These are phyloP conservation scores for barrel medic (Medicago truncatula) DNA, from an alignment of 306 rosid species.

Conservation along the genomic window DNA sequence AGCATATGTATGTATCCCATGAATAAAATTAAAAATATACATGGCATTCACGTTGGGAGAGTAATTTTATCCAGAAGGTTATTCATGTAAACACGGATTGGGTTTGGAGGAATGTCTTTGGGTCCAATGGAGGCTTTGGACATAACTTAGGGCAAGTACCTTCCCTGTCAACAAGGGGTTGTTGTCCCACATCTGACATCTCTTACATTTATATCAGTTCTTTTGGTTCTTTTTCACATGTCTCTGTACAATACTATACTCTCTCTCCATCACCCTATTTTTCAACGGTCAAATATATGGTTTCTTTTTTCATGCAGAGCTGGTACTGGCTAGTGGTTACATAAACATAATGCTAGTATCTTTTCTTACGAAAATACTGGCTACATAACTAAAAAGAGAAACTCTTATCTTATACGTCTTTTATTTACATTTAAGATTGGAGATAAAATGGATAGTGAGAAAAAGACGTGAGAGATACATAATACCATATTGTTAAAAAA, in stretches of 20 bases:
- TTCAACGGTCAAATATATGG: conserved; percentile 5
- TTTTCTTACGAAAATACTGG: neutral
- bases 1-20: neutral
- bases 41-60: neutral
- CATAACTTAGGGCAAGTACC: neutral
- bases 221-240: conserved; percentile 12
- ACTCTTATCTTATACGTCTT: neutral
- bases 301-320: neutral
- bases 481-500: neutral
- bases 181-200: neutral
- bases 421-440: neutral
- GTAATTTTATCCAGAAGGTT: neutral
- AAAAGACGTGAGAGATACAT: neutral
- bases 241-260: neutral
- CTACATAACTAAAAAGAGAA: neutral
- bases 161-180: neutral
- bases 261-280: neutral
- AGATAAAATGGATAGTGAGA: neutral
- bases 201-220: conserved; percentile 3
- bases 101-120: conserved; percentile 16
- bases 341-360: neutral
- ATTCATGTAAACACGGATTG: conserved; percentile 19
- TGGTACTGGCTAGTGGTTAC: neutral
- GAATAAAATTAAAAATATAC: neutral
- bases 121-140: neutral